Evolutionary conservation across 2,329 filamentous ascomycete species (phyloP).

Genomic region (Neofusicoccum parvum): DNA sequence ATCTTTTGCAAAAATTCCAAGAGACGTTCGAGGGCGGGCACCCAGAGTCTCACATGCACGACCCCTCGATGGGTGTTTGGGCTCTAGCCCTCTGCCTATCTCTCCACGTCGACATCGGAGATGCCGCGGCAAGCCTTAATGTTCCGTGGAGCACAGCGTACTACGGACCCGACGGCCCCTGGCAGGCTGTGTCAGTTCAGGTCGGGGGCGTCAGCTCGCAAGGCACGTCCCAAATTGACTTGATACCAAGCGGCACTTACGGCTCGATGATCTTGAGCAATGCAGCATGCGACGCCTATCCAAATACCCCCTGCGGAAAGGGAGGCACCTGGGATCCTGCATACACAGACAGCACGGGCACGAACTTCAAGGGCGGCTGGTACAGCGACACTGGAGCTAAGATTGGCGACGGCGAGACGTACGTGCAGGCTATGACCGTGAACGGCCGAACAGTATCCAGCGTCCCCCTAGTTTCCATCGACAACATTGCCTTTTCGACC

Average conservation of each 20-base stretch:
- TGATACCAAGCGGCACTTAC: slow-evolving; percentile 24
- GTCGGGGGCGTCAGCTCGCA: slow-evolving; percentile 6
- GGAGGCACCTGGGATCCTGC: slow-evolving; percentile 26
- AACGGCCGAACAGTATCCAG: neutral
- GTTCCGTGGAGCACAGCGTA: slow-evolving; percentile 28
- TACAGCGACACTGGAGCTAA: neutral
- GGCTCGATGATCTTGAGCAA: slow-evolving; percentile 10
- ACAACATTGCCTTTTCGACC: slow-evolving; percentile 9
- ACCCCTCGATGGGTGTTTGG: neutral
- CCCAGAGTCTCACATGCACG: too few relatives aligned
- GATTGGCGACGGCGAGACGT: neutral
- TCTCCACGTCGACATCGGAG: neutral
- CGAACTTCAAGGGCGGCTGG: neutral
- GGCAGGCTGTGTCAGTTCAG: slow-evolving; percentile 24
- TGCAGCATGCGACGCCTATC: slow-evolving; percentile 22
- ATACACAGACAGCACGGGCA: neutral
- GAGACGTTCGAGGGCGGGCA: too few relatives aligned
- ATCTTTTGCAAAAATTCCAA: too few relatives aligned
- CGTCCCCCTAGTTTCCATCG: slow-evolving; percentile 2
- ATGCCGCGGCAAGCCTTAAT: neutral
- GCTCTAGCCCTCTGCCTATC: neutral
- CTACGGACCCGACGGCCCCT: slow-evolving; percentile 28
- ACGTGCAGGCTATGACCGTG: slow-evolving; percentile 1
- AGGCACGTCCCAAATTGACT: slow-evolving; percentile 18
- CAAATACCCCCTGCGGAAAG: slow-evolving; percentile 21